A percentile compares a stretch with the other conserved stretches of the same genome.
These are phyloP conservation scores for Glonium stellatum DNA, from an alignment of 495 filamentous ascomycete species.

Conservation along the genomic window DNA sequence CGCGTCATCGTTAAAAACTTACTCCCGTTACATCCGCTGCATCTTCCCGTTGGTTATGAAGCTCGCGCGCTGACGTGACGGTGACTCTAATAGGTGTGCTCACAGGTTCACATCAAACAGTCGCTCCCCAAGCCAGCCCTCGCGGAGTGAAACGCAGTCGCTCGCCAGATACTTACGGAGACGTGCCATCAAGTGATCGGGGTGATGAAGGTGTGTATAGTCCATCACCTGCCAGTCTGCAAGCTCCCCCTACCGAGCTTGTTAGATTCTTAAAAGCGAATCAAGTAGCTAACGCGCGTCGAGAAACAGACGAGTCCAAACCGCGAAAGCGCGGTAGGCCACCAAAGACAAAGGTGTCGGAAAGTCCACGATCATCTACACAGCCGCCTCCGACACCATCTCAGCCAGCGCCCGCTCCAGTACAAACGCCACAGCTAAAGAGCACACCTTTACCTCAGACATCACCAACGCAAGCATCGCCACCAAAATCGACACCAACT, in stretches of 20 bases:
- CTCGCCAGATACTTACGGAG: conserved; percentile 71
- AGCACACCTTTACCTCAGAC: conserved; percentile 59
- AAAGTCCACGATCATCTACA: conserved; percentile 39
- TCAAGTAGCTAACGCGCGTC: conserved; percentile 3
- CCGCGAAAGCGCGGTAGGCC: conserved; percentile 83
- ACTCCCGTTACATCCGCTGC: conserved; percentile 27
- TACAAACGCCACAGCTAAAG: conserved; percentile 77
- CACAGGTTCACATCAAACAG: conserved; percentile 30
- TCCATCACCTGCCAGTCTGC: conserved; percentile 4
- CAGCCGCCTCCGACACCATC: conserved; percentile 47
- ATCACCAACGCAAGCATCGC: conserved; percentile 66
- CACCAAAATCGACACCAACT: conserved; percentile 77
- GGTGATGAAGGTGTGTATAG: conserved; percentile 50
- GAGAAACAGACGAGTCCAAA: conserved; percentile 56
- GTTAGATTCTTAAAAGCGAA: background rate
- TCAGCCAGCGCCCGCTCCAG: conserved; percentile 39
- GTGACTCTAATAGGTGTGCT: conserved; percentile 22
- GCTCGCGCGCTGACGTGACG: conserved; percentile 12
- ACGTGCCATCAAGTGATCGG: conserved; percentile 43
- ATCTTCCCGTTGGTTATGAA: conserved; percentile 11
- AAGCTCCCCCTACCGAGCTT: conserved; percentile 3
- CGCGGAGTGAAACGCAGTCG: conserved; percentile 90
- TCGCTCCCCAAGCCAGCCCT: conserved; percentile 49
- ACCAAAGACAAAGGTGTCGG: conserved; percentile 58
- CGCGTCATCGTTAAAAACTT: conserved; percentile 15